Conservation (phyloP, 352 stramenopile genomes). For the Pythium scleroteichum region DNA sequence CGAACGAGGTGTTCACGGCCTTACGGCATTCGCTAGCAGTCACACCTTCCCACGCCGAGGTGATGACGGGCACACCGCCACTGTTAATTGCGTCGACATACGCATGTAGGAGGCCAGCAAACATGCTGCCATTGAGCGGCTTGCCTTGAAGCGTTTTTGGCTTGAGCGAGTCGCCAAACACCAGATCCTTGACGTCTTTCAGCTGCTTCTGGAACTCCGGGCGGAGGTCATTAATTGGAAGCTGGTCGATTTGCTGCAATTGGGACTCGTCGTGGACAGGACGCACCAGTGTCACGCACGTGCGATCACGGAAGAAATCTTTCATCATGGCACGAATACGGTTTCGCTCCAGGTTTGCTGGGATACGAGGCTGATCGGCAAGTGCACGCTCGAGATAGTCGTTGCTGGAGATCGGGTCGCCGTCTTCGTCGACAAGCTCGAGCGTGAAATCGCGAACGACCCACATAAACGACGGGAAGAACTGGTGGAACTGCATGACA, state of each 20-base stretch:
- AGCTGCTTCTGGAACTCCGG: constrained; percentile 81
- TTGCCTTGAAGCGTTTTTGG: constrained; percentile 87
- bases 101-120: constrained; percentile 73
- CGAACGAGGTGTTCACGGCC: constrained; percentile 56
- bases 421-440: constrained; percentile 84
- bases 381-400: constrained; percentile 86
- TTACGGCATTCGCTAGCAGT: constrained; percentile 82
- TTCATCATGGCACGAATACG: constrained; percentile 82
- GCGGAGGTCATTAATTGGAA: constrained; percentile 65
- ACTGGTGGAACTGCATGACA: constrained; percentile 75
- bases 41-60: constrained; percentile 85
- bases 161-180: constrained; percentile 70
- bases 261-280: constrained; percentile 77
- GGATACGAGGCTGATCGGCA: constrained; percentile 64
- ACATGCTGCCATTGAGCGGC: constrained; percentile 82
- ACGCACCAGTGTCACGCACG: constrained; percentile 83
- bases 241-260: constrained; percentile 74
- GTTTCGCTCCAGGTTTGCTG: constrained; percentile 76
- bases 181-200: constrained; percentile 55
- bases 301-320: constrained; percentile 79
- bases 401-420: constrained; percentile 68
- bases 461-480: constrained; percentile 90
- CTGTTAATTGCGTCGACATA: constrained; percentile 89
- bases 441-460: constrained; percentile 89
- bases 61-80: constrained; percentile 86